Conservation (phyloP, 257 asterid species). For the Nicotiana tomentosiformis region DNA sequence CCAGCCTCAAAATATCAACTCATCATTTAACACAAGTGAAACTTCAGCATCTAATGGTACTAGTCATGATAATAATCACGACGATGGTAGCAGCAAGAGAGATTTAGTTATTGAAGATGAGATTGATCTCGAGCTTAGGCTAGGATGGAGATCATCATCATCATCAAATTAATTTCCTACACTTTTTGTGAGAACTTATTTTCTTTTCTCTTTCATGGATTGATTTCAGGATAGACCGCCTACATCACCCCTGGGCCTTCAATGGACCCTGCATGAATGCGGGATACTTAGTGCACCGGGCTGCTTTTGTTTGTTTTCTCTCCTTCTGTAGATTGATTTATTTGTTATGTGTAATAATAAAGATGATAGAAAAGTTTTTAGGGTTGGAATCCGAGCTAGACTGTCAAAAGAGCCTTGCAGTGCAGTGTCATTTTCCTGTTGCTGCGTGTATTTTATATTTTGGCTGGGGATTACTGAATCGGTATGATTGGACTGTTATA, state of each 20-base stretch:
- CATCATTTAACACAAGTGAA: constrained; percentile 29
- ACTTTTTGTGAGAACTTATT: not conserved
- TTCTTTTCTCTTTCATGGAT: not conserved
- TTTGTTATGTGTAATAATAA: not conserved
- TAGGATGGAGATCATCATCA: constrained; percentile 35
- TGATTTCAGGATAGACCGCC: not conserved
- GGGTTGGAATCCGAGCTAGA: constrained; percentile 31
- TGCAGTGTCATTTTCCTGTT: constrained; percentile 61
- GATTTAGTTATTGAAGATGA: constrained; percentile 27
- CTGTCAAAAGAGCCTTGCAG: constrained; percentile 35
- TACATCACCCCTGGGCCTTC: too few species aligned
- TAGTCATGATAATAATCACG: constrained; percentile 12
- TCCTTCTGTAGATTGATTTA: not conserved
- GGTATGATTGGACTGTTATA: not conserved
- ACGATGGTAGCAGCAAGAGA: not conserved
- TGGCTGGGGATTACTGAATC: not conserved
- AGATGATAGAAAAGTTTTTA: constrained; percentile 11
- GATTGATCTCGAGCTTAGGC: constrained; percentile 60
- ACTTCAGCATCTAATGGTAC: constrained; percentile 23
- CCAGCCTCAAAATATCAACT: constrained; percentile 15
- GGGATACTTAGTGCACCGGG: too few species aligned
- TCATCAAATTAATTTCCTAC: not conserved
- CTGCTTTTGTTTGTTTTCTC: not conserved
- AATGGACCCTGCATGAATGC: too few species aligned
- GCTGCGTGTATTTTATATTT: constrained; percentile 14